Evolutionary conservation across 768 basidiomycete genomes (phyloP), one percentile per base, ranked within the genome.

Genomic region (Termitomyces heimii): DNA sequence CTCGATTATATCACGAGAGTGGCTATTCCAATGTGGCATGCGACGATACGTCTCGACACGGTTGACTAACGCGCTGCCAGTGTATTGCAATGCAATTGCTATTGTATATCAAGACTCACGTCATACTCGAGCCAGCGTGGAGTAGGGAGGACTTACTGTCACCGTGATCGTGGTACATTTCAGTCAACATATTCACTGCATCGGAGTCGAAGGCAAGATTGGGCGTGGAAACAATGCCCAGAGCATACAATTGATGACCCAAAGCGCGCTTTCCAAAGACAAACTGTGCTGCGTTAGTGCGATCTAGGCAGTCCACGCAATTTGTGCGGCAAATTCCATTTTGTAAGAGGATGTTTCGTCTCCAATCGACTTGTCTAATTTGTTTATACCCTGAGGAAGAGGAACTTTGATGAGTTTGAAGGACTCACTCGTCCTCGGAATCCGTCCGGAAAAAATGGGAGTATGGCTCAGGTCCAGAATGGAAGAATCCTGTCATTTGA

Each of bases 151-250:
- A 71, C 89, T 66, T 66, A 94, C 93, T 95, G 67, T 97, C 94
- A 1, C 94, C 94, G 63, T 97, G 94, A 69, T 97, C 94, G 67
- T 96, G 94, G 70, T 95, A 98, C 94, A 99, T 98, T 73, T 97
- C 94, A 4, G 94, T 98, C 63, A 99, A 67, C 84, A 98, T 94
- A 68, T 95, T 94, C 40, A 95, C 90, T 1, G 93, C 94, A 69
- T 96, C 95, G 10, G 90, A 93, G 65, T 96, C 94, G 66, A 96
- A 96, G 0, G 86, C 82, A 37, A 99, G 75, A 65, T 93, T 85
- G 0, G 96, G 94, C 56, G 76, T 85, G 20, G 88, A 84, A 8
- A 97, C 85, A 16, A 98, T 80, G 0, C 97, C 97, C 4, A 99
- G 83, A 0, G 94, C 95, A 68, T 96, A 92, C 8, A 99, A 78